phyloP scores from a whole-genome alignment of 169 alveolate species.

The Cryptosporidium sp. region DNA sequence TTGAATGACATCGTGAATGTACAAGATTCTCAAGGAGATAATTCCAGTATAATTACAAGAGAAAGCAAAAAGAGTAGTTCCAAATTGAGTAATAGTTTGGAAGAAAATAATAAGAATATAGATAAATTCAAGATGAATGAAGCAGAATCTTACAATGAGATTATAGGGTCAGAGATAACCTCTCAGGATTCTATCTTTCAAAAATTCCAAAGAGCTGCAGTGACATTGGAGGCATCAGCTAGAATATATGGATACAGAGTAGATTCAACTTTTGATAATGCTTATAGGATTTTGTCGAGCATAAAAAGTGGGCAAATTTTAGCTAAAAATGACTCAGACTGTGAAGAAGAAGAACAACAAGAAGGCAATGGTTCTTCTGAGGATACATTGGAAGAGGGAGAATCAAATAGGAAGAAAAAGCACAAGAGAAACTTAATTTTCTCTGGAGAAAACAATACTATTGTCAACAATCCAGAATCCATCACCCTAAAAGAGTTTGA shows the following conservation, averaged over 20 bases:
- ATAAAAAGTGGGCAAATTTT: conserved; percentile 50
- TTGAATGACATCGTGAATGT: conserved; percentile 84
- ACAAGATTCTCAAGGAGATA: background rate
- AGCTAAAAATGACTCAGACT: conserved; percentile 21
- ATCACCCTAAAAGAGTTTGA: conserved; percentile 51
- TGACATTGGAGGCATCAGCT: conserved; percentile 70
- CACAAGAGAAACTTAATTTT: background rate
- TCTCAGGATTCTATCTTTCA: conserved; percentile 24
- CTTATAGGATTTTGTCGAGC: conserved; percentile 48
- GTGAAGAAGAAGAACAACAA: background rate
- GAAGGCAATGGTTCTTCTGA: background rate
- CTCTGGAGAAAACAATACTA: conserved; percentile 13
- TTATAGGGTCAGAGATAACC: background rate
- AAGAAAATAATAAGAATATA: background rate
- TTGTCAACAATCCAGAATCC: conserved; percentile 11
- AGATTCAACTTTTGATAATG: conserved; percentile 67
- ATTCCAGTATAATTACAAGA: background rate
- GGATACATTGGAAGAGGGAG: background rate
- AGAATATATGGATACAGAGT: conserved; percentile 74
- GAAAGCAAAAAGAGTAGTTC: background rate
- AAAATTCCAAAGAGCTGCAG: conserved; percentile 74
- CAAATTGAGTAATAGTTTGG: background rate
- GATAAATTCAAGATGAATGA: background rate
- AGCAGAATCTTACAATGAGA: background rate
- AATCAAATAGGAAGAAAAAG: background rate